These are phyloP conservation scores for Litsea cubeba DNA, from an alignment of 164 flowering plant genomes.

Conservation along the genomic window DNA sequence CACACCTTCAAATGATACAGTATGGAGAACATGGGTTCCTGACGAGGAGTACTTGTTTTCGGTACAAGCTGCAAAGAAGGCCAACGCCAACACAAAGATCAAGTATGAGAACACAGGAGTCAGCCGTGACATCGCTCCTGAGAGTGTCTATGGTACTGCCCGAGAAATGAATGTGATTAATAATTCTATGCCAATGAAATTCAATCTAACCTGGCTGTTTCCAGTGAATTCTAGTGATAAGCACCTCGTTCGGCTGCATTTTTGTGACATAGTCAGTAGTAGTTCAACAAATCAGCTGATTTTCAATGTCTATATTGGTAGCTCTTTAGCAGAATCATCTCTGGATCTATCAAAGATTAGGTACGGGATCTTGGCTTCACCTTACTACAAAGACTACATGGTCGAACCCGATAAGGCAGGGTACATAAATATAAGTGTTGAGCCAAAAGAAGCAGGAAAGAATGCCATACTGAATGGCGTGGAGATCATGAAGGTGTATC, in stretches of 20 bases:
- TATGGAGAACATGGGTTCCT: slow-evolving; percentile 81
- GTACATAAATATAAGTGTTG: slow-evolving; percentile 46
- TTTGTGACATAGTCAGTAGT: slow-evolving; percentile 79
- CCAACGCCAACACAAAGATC: slow-evolving; percentile 32
- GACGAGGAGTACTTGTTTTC: slow-evolving; percentile 54
- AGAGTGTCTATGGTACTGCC: slow-evolving; percentile 57
- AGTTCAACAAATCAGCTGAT: slow-evolving; percentile 36
- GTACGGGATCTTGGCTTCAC: slow-evolving; percentile 44
- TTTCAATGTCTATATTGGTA: slow-evolving; percentile 77
- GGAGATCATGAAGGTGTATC: slow-evolving; percentile 73
- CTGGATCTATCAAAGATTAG: slow-evolving; percentile 19
- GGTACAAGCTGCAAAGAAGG: slow-evolving; percentile 42
- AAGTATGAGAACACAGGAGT: slow-evolving; percentile 26
- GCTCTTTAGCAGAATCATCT: slow-evolving; percentile 41
- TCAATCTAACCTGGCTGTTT: slow-evolving; percentile 64
- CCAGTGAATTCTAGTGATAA: slow-evolving; percentile 41
- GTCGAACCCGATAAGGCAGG: slow-evolving; percentile 36
- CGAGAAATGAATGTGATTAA: slow-evolving; percentile 35
- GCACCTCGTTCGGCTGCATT: slow-evolving; percentile 75
- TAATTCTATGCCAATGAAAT: background rate
- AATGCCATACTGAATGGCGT: slow-evolving; percentile 80
- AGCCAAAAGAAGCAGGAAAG: slow-evolving; percentile 39
- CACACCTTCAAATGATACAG: slow-evolving; percentile 66
- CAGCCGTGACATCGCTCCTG: slow-evolving; percentile 51
- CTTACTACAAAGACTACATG: slow-evolving; percentile 70